A percentile compares a stretch with the other conserved stretches of the same genome.
Conservation (phyloP, 441 rosid species). For the Biscutella auriculata region DNA sequence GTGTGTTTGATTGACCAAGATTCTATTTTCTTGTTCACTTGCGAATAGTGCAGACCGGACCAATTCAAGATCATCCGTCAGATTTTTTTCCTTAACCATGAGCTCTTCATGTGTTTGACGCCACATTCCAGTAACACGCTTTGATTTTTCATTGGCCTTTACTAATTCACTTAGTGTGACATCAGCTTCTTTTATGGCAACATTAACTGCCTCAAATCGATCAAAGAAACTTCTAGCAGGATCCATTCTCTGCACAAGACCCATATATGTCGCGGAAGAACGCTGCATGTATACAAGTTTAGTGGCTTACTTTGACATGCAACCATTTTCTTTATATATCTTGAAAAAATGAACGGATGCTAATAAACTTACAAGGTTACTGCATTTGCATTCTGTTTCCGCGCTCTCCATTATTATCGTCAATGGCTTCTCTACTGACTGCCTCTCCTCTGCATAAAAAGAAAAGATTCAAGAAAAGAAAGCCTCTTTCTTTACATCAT, state of each 20-base stretch:
- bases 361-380: constrained; percentile 28
- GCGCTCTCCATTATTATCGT: constrained; percentile 22
- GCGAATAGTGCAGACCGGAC: constrained; percentile 39
- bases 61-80: constrained; percentile 47
- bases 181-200: constrained; percentile 77
- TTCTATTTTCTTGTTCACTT: constrained; percentile 46
- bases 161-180: constrained; percentile 50
- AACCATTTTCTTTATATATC: not conserved
- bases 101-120: constrained; percentile 48
- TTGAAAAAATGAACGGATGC: constrained; percentile 2
- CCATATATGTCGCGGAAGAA: constrained; percentile 30
- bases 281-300: constrained; percentile 19
- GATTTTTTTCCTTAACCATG: constrained; percentile 38
- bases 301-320: constrained; percentile 12
- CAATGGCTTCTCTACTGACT: constrained; percentile 21
- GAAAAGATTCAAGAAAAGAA: constrained; percentile 18
- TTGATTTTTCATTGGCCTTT: constrained; percentile 54
- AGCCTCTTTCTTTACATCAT: not conserved
- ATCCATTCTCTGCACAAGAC: constrained; percentile 28
- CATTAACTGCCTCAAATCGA: constrained; percentile 59
- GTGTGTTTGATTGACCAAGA: constrained; percentile 34
- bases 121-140: constrained; percentile 41
- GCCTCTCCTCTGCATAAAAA: constrained; percentile 35
- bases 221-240: constrained; percentile 41
- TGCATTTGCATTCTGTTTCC: constrained; percentile 22